Evolutionary conservation across 2,329 filamentous ascomycete genomes (phyloP).

Genomic region (Colletotrichum scovillei): DNA sequence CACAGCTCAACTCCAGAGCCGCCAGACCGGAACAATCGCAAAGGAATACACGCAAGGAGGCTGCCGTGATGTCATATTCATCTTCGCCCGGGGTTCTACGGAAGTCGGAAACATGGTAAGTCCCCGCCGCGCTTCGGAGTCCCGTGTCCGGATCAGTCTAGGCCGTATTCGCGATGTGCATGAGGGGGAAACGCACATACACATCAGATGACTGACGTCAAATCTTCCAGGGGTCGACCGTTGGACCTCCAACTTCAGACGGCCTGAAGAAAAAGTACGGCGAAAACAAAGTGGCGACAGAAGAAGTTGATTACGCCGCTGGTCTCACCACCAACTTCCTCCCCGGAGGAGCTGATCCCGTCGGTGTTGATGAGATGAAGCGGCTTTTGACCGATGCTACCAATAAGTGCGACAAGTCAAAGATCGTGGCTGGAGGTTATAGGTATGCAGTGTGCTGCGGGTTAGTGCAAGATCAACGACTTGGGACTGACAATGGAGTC

Average conservation of each 20-base stretch:
- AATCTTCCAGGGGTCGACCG: constrained; percentile 26
- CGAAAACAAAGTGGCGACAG: constrained; percentile 36
- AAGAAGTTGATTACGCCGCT: constrained; percentile 48
- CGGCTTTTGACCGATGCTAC: constrained; percentile 48
- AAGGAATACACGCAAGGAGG: constrained; percentile 18
- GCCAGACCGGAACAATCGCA: not conserved
- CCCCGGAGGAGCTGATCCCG: constrained; percentile 44
- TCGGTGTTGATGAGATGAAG: constrained; percentile 45
- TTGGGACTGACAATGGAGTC: not conserved
- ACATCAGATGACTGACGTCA: constrained; percentile 14
- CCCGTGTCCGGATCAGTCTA: constrained; percentile 37
- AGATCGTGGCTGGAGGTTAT: constrained; percentile 51
- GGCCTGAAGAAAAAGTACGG: constrained; percentile 35
- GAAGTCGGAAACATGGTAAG: constrained; percentile 52
- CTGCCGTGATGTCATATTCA: constrained; percentile 46
- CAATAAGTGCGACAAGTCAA: constrained; percentile 47
- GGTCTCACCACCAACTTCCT: constrained; percentile 45
- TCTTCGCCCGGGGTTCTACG: constrained; percentile 52
- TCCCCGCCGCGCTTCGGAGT: not conserved
- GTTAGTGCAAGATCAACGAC: not conserved
- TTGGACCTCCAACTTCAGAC: constrained; percentile 36
- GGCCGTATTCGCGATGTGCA: constrained; percentile 36
- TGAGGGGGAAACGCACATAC: not conserved
- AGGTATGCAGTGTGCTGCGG: constrained; percentile 34
- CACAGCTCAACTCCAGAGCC: not conserved